Conservation (phyloP, 805 yeast species). For the Kuraishia ogatae region DNA sequence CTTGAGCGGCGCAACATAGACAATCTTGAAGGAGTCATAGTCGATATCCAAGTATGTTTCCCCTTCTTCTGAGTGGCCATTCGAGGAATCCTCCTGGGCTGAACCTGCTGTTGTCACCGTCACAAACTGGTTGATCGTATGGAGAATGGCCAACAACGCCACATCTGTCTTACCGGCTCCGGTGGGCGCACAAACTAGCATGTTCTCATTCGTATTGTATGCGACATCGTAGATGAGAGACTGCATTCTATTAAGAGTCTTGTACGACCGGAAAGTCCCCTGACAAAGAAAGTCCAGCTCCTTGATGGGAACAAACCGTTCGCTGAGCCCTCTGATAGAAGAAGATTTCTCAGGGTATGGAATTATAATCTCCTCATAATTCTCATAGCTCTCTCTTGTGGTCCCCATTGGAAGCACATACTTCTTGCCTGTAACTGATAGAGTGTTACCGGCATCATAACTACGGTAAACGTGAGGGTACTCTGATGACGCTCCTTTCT, state of each 20-base stretch:
- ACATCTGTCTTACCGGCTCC: slow-evolving; percentile 99
- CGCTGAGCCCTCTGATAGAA: slow-evolving; percentile 29
- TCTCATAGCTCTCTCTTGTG: slow-evolving; percentile 47
- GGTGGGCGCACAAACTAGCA: slow-evolving; percentile 92
- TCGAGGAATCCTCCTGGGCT: too few relatives aligned
- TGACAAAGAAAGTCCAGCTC: slow-evolving; percentile 73
- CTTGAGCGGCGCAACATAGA: slow-evolving; percentile 89
- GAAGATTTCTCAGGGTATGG: slow-evolving; percentile 50
- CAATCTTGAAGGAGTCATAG: slow-evolving; percentile 79
- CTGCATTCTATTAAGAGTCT: slow-evolving; percentile 74
- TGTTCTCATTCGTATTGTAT: slow-evolving; percentile 58
- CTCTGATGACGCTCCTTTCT: slow-evolving; percentile 28
- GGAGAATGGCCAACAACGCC: slow-evolving; percentile 73
- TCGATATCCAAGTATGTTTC: slow-evolving; percentile 40
- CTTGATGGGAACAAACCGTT: slow-evolving; percentile 43
- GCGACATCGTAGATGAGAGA: slow-evolving; percentile 75
- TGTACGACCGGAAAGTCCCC: slow-evolving; percentile 77
- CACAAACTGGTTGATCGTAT: slow-evolving; percentile 48
- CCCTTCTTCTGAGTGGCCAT: not conserved
- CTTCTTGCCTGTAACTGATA: slow-evolving; percentile 77
- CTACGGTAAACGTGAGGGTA: slow-evolving; percentile 87
- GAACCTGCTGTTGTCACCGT: slow-evolving; percentile 16
- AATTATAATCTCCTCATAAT: slow-evolving; percentile 73
- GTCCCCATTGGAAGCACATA: slow-evolving; percentile 79
- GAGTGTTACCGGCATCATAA: slow-evolving; percentile 55